Conservation (phyloP, 2,329 filamentous ascomycete genomes). For the Teratosphaeria viscida region DNA sequence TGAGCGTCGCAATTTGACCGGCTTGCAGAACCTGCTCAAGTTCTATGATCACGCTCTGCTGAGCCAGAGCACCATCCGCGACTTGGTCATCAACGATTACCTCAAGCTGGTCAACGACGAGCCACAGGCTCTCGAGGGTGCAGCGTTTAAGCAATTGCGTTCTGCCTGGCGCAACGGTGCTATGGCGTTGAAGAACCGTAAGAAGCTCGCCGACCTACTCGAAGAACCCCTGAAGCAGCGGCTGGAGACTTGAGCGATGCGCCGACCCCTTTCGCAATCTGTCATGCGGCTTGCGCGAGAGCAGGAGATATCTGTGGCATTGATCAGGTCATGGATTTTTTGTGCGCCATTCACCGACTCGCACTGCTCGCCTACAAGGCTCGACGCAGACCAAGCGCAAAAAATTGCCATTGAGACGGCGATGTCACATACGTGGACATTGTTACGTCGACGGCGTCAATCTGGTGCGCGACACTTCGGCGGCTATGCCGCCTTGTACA, state of each 20-base stretch:
- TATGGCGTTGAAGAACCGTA: constrained; percentile 46
- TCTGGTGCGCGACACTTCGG: background rate
- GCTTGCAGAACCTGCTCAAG: constrained; percentile 52
- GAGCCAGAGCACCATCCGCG: constrained; percentile 41
- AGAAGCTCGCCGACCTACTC: constrained; percentile 44
- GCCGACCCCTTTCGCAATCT: background rate
- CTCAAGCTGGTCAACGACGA: constrained; percentile 44
- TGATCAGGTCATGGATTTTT: too few species aligned
- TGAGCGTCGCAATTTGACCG: constrained; percentile 41
- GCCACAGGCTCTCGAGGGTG: constrained; percentile 26
- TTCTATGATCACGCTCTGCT: constrained; percentile 53
- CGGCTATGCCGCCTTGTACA: background rate
- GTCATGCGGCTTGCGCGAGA: background rate
- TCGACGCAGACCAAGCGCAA: background rate
- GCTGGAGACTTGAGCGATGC: constrained; percentile 26
- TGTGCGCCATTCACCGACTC: background rate
- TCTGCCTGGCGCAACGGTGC: constrained; percentile 45
- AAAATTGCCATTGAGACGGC: background rate
- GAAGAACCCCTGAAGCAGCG: constrained; percentile 41
- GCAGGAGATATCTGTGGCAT: too few species aligned
- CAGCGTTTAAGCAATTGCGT: constrained; percentile 42
- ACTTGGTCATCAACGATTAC: constrained; percentile 45
- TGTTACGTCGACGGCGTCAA: background rate
- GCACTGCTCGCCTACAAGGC: background rate
- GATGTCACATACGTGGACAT: background rate